These are phyloP conservation scores for Fragosphaeria purpurea DNA, from an alignment of 2,329 filamentous ascomycete genomes.

Conservation along the genomic window DNA sequence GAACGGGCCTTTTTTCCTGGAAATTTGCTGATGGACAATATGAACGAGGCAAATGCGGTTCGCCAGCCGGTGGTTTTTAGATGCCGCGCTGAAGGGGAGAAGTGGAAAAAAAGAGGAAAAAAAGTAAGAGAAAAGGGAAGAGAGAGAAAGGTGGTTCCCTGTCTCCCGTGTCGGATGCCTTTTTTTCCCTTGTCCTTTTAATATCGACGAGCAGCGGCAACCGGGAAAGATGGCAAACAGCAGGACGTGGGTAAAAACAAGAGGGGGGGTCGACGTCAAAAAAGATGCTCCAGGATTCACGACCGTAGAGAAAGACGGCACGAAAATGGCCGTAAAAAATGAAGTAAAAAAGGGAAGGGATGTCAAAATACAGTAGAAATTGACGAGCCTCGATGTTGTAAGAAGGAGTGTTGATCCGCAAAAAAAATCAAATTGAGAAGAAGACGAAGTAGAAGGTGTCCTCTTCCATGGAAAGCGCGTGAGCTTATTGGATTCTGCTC, in stretches of 20 bases:
- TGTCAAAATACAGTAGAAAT: neutral
- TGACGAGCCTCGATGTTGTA: neutral
- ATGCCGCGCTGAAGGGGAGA: neutral
- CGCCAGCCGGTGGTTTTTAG: neutral
- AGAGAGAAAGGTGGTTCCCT: neutral
- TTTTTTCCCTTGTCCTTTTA: neutral
- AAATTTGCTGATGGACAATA: neutral
- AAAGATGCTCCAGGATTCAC: no score
- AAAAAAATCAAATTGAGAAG: neutral
- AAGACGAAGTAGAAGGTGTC: neutral
- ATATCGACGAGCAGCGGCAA: conserved; percentile 1
- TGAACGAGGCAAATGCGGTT: neutral
- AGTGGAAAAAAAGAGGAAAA: neutral
- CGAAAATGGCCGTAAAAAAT: neutral
- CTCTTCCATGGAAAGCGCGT: neutral
- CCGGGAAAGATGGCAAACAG: conserved; percentile 1
- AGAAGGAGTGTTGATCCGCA: neutral
- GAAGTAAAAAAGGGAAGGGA: neutral
- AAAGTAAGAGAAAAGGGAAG: neutral
- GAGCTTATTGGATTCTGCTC: neutral
- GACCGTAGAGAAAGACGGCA: no score
- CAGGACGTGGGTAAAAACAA: neutral
- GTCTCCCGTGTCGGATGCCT: neutral
- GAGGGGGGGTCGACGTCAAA: neutral
- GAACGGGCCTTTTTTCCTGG: no score